Base-by-base conservation (phyloP, 1,284 basidiomycete species). In the Leccinum huronense region DNA sequence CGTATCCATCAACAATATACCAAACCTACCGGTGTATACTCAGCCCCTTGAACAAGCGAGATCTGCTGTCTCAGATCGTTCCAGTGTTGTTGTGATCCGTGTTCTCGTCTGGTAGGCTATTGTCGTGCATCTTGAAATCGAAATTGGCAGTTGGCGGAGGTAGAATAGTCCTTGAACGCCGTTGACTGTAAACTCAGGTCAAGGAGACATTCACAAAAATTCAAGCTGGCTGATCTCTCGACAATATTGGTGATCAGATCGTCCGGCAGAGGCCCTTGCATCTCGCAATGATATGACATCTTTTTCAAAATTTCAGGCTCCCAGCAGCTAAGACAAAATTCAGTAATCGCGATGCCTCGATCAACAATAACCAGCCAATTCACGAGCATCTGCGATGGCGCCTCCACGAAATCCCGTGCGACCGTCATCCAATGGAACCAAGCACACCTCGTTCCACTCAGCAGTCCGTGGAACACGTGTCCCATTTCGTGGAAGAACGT, bases 401-500 rank as follows among this genome's bases (percentile, higher is more conserved):
- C 23, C 23, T 27, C 23, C 34, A 92, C 93, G 68, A 95, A 95
- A 77, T 95, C 93, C 14, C 89, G 76, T 1, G 89, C 89, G 42
- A 93, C 90, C 51, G 81, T 83, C 31, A 90, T 92, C 7, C 92
- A 91, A 68, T 93, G 90, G 85, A 95, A 94, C 10, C 34, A 9
- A 34, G 34, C 34, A 9, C 9, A 11, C 34, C 34, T 34, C 34
- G 34, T 34, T 9, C 9, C 9, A 34, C 9, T 11, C 9, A 9
- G 34, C 9, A 34, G 34, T 34, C 34, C 34, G 34, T 10, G 34
- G 34, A 34, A 34, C 31, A 31, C 31, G 31, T 31, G 31, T 8
- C 31, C 31, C 31, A 31, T 31, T 31, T 31, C 34, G 34, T 34
- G 34, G 34, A 34, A 34, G 34, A 11, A 34, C 34, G 34, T 34